Evolutionary conservation across 2,329 filamentous ascomycete species (phyloP), one percentile per base, ranked within the genome.

Genomic region (Proliferodiscus dingleyae): DNA sequence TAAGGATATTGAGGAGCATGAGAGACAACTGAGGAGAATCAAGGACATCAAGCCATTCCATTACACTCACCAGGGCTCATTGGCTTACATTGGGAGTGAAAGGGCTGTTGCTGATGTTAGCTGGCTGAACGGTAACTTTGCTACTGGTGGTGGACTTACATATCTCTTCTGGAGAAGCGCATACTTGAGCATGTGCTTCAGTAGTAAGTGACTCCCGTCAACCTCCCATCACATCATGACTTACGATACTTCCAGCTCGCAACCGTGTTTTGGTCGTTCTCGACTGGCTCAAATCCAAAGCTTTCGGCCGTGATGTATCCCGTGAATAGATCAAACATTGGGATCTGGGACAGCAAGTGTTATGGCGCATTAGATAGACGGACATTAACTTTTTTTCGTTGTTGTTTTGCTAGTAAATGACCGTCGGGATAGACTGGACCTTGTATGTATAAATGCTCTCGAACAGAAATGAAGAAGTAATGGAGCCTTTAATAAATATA

Each of bases 131-230:
- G 93, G 93, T 57, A 98, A 97, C 74, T 79, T 98, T 60, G 91
- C 93, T 51, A 88, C 85, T 37, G 93, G 91, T 65, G 93, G 93
- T 65, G 88, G 85, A 61, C 74, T 97, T 70, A 98, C 93, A 46
- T 98, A 95, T 73, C 80, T 96, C 58, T 98, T 98, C 81, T 98
- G 93, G 93, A 81, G 90, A 67, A 94, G 87, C 65, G 93, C 91
- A 45, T 98, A 98, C 70, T 75, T 98, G 68, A 96, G 89, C 77
- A 98, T 98, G 93, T 96, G 91, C 81, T 98, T 98, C 70, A 97
- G 90, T 82, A 90, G 89, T 93, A 79, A 83, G 88, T 86, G 57
- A 49, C 26, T 16, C 39, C 28, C 16, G 23, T 36, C 16, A 29
- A 16, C 29, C 34, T 5, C 43, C 13, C 39, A 26, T 15, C 30